Conservation (phyloP, 169 alveolate genomes). For the Hepatocystis sp. region DNA sequence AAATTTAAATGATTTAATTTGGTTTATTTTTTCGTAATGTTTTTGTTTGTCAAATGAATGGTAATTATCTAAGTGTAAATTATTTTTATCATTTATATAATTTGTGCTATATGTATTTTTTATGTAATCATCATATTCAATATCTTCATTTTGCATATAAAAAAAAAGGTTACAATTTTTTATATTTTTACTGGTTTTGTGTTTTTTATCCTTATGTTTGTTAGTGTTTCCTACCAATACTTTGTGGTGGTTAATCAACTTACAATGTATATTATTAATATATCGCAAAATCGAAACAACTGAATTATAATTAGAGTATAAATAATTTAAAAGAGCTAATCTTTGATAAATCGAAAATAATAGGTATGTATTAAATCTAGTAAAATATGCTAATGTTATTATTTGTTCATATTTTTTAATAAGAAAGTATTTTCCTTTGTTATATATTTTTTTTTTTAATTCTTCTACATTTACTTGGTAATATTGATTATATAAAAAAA, state of each 20-base stretch:
- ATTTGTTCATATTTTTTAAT: constrained; percentile 70
- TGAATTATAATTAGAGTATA: constrained; percentile 34
- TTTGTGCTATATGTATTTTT: constrained; percentile 67
- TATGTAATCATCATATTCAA: constrained; percentile 52
- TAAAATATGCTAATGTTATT: constrained; percentile 48
- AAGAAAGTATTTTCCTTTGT: constrained; percentile 63
- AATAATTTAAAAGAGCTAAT: constrained; percentile 46
- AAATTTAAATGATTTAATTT: constrained; percentile 56
- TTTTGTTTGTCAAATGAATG: background rate
- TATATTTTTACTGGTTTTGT: too few relatives aligned
- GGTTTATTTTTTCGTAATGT: constrained; percentile 31
- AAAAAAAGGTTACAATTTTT: constrained; percentile 15
- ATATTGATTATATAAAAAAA: constrained; percentile 31
- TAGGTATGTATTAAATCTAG: constrained; percentile 54
- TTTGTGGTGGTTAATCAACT: constrained; percentile 36
- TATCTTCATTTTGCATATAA: constrained; percentile 70
- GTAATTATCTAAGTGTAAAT: background rate
- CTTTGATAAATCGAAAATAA: constrained; percentile 62
- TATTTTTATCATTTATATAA: constrained; percentile 51
- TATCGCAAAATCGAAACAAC: constrained; percentile 48
- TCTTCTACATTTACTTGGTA: constrained; percentile 28
- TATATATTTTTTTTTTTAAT: constrained; percentile 45
- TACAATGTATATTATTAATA: constrained; percentile 60
- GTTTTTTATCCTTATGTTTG: background rate
- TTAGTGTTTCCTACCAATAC: too few relatives aligned